Base-by-base conservation (phyloP, 306 rosid genomes). In the Mimosa pudica region DNA sequence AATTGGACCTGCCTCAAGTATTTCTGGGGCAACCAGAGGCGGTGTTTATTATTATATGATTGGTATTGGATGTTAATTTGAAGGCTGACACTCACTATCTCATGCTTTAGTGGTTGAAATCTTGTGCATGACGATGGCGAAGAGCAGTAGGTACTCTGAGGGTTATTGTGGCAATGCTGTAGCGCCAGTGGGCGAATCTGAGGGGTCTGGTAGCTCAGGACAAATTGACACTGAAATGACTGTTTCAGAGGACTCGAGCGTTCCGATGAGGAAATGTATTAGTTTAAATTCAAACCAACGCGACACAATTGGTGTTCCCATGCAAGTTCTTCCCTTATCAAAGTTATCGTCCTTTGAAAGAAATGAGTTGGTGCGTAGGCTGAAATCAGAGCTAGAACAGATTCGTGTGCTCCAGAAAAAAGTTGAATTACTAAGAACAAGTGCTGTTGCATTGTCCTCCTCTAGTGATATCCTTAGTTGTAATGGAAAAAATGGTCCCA, bases 161-260 rank as follows among this genome's bases (percentile, higher is more conserved):
- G 88, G 92, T 47, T 88, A 88, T 80, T 82, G 77, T 81, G 82
- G 89, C 10, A 86, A 84, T 76, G 87, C 89, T 4, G 48, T 84
- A 41, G 89, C 74, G 70, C 81, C 80, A 8, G 89, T 79, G 17
- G 93, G 95, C 77, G 95, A 91, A 82, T 93, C 88, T 10, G 98
- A 93, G 86, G 96, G 91, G 1, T 91, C 97, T 10, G 97, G 97
- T 66, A 88, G 91, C 81, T 91, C 98, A 0, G 98, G 98, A 45
- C 62, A 89, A 66, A 73, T 89, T 12, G 97, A 91, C 60, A 65
- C 94, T 12, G 98, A 91, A 81, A 80, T 91, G n/a, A 87, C 92
- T 0, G 91, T 88, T 64, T 93, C 97, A 0, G 97, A 93, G 87
- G 90, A 90, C 77, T 91, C 98, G 0, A 81, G 84, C 77, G 66